Conservation (phyloP, 2,329 filamentous ascomycete genomes). For the Ascochyta koolunga region DNA sequence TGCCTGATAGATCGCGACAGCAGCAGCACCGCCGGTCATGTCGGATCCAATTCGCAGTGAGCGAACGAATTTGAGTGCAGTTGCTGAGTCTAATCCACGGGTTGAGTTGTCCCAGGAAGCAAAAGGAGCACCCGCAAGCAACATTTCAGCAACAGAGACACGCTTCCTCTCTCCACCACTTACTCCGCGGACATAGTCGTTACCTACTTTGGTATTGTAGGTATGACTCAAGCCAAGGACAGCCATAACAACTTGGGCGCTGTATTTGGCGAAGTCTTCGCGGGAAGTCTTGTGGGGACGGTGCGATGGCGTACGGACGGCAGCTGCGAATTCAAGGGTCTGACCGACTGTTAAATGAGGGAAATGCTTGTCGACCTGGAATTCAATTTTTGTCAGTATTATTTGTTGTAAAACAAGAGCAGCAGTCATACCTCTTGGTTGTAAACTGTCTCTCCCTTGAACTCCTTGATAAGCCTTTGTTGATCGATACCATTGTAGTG, state of each 20-base stretch:
- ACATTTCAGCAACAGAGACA: slow-evolving; percentile 64
- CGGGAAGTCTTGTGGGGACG: slow-evolving; percentile 47
- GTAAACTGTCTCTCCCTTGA: slow-evolving; percentile 55
- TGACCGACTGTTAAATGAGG: slow-evolving; percentile 63
- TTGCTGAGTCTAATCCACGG: slow-evolving; percentile 51
- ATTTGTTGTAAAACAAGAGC: too few relatives aligned
- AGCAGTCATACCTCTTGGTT: slow-evolving; percentile 49
- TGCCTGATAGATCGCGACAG: slow-evolving; percentile 65
- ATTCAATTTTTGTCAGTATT: not conserved
- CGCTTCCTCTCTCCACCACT: slow-evolving; percentile 67
- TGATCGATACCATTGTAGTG: slow-evolving; percentile 65
- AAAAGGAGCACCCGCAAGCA: slow-evolving; percentile 49
- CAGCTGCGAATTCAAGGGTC: slow-evolving; percentile 63
- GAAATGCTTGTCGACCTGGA: slow-evolving; percentile 56
- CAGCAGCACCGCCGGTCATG: slow-evolving; percentile 56
- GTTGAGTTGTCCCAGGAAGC: slow-evolving; percentile 56
- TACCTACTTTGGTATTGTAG: slow-evolving; percentile 60
- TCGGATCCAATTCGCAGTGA: slow-evolving; percentile 59
- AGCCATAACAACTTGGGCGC: slow-evolving; percentile 59
- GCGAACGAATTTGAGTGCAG: slow-evolving; percentile 62
- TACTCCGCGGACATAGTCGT: slow-evolving; percentile 67
- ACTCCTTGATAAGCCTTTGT: slow-evolving; percentile 53
- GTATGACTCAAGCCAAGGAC: slow-evolving; percentile 63
- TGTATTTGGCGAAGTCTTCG: slow-evolving; percentile 53
- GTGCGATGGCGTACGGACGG: slow-evolving; percentile 57